Evolutionary conservation across 2,329 filamentous ascomycete genomes (phyloP), one percentile per base, ranked within the genome.

Genomic region (Aspergillus candidus): DNA sequence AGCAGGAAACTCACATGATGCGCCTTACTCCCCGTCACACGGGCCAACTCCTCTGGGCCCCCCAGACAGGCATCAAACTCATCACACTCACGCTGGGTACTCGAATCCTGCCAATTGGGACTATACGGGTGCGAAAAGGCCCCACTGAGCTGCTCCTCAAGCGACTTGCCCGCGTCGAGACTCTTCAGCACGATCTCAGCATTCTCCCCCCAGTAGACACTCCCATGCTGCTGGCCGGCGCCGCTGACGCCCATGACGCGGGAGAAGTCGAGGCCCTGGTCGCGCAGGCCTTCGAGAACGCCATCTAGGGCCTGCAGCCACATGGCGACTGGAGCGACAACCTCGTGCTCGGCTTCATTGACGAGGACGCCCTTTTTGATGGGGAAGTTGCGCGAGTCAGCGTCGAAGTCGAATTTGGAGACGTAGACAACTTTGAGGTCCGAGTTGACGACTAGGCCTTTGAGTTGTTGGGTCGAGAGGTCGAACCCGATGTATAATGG

Each of bases 61-160:
- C 86, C 86, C 6, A 96, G 70, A 41, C 74, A 72, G 4, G 72
- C 76, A 65, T 97, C 90, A 61, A 97, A 97, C 51, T 79, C 76
- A 63, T 96, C 89, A 62, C 90, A 96, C 70, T 98, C 87, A 53
- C 76, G 76, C 71, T 96, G 89, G 2, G 93, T 97, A 69, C 89
- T 95, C 49, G 90, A 85, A 66, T 98, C 93, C 70, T 97, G 93
- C 93, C 93, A 98, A 66, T 97, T 98, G 6, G 93, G 93, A 53
- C 88, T 89, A 70, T 83, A 90, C 4, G 86, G 83, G 65, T 94
- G 85, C 12, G 89, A 86, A 61, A 97, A 87, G 0, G 84, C 86
- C 3, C 69, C 72, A 8, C 72, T 70, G 18, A 97, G 72, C 70
- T 94, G 89, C 48, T 86, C 81, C 39, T 86, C 76, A 37, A 97